These are phyloP conservation scores for Picea sitchensis DNA, from an alignment of 75 land plant species.

Conservation along the genomic window DNA sequence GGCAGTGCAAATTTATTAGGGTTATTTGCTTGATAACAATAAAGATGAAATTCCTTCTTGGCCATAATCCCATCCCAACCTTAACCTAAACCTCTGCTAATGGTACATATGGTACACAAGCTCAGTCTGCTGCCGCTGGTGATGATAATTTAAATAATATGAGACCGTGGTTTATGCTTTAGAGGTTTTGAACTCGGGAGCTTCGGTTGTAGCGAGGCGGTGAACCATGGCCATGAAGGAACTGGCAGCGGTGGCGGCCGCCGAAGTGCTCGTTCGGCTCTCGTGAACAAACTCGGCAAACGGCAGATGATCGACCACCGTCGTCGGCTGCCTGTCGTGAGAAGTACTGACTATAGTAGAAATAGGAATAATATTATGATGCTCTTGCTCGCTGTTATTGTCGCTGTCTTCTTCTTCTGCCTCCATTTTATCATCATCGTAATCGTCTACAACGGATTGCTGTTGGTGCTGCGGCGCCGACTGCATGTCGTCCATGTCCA, in stretches of 20 bases:
- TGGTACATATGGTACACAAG: no score
- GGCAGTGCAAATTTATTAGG: no score
- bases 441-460: conserved; percentile 4
- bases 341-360: background rate
- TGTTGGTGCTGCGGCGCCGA: background rate
- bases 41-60: no score
- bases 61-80: no score
- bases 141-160: no score
- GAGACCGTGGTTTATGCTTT: background rate
- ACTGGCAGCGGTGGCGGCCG: conserved; percentile 4
- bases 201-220: background rate
- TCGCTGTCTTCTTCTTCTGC: conserved; percentile 13
- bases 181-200: conserved; percentile 13
- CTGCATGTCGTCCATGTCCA: conserved; percentile 7
- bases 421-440: conserved; percentile 10
- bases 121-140: no score
- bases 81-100: no score
- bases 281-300: conserved; percentile 10
- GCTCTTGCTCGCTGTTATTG: conserved; percentile 6
- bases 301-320: conserved; percentile 1
- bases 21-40: no score
- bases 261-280: background rate
- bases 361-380: background rate
- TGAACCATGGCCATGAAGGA: conserved; percentile 16
- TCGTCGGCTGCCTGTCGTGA: background rate